These are phyloP conservation scores for Pythium angustatum DNA, from an alignment of 352 stramenopile genomes.

Conservation along the genomic window DNA sequence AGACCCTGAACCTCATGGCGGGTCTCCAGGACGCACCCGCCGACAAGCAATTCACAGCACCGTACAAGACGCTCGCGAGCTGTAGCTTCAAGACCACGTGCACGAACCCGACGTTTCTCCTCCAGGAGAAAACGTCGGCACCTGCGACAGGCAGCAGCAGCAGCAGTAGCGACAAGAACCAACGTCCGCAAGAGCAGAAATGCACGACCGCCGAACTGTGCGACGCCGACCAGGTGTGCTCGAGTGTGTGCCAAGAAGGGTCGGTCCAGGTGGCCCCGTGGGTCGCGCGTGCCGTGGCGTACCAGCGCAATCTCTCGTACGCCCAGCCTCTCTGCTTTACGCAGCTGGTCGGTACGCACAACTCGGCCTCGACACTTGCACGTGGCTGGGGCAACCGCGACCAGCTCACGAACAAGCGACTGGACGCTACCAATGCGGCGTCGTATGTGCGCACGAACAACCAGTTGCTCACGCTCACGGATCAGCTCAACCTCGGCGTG, in stretches of 20 bases:
- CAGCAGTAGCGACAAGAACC: conserved; percentile 34
- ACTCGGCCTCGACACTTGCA: conserved; percentile 69
- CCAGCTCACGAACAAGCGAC: conserved; percentile 63
- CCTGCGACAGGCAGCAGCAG: neutral
- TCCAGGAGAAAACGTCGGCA: conserved; percentile 25
- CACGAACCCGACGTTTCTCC: conserved; percentile 37
- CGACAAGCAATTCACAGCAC: conserved; percentile 36
- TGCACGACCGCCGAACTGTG: conserved; percentile 59
- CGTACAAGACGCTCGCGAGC: conserved; percentile 40
- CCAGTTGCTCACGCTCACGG: conserved; percentile 72
- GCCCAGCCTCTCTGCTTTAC: conserved; percentile 68
- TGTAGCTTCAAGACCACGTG: conserved; percentile 52
- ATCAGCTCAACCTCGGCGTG: conserved; percentile 77
- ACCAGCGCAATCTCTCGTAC: conserved; percentile 77
- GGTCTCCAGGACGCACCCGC: conserved; percentile 29
- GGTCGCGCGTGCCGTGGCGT: conserved; percentile 54
- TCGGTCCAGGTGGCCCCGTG: conserved; percentile 56
- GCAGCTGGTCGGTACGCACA: conserved; percentile 71
- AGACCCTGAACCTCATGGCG: conserved; percentile 59
- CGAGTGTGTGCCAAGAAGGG: conserved; percentile 59
- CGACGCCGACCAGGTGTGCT: conserved; percentile 62
- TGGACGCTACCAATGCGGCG: conserved; percentile 55
- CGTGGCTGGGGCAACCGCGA: conserved; percentile 75
- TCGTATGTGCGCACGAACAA: conserved; percentile 69
- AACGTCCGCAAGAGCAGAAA: conserved; percentile 39